Conservation (phyloP, 2,329 filamentous ascomycete genomes). For the Phyllosticta capitalensis region DNA sequence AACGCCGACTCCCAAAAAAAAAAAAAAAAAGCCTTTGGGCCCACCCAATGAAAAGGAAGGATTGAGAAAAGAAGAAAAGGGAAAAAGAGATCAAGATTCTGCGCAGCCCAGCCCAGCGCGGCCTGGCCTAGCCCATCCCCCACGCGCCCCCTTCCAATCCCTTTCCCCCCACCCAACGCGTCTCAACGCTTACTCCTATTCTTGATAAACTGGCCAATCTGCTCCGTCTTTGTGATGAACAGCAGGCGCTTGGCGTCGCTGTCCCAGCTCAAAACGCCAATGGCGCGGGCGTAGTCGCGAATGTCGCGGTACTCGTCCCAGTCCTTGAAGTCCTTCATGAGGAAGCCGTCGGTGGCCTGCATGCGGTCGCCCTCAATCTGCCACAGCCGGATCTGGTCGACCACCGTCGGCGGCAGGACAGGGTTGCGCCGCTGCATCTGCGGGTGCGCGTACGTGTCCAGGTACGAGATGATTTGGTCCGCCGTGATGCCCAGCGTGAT, state of each 20-base stretch:
- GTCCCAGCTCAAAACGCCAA: slow-evolving; percentile 83
- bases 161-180: no score
- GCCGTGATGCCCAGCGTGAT: slow-evolving; percentile 87
- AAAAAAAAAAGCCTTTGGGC: no score
- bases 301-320: slow-evolving; percentile 61
- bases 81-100: no score
- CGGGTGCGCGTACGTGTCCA: slow-evolving; percentile 86
- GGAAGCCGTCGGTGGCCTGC: slow-evolving; percentile 69
- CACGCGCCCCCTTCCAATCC: no score
- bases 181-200: slow-evolving; percentile 6
- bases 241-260: slow-evolving; percentile 73
- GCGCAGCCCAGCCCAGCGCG: no score
- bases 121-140: no score
- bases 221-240: slow-evolving; percentile 85
- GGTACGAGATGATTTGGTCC: slow-evolving; percentile 89
- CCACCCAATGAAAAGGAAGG: no score
- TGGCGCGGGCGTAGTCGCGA: slow-evolving; percentile 70
- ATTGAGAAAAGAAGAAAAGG: no score
- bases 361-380: slow-evolving; percentile 95
- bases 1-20: no score
- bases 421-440: slow-evolving; percentile 73
- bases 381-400: slow-evolving; percentile 96
- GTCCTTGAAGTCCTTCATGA: slow-evolving; percentile 81
- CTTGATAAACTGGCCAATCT: slow-evolving; percentile 52
- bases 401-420: slow-evolving; percentile 84